phyloP scores from a whole-genome alignment of 2,329 filamentous ascomycete genomes.

The Sphaerulina musiva region DNA sequence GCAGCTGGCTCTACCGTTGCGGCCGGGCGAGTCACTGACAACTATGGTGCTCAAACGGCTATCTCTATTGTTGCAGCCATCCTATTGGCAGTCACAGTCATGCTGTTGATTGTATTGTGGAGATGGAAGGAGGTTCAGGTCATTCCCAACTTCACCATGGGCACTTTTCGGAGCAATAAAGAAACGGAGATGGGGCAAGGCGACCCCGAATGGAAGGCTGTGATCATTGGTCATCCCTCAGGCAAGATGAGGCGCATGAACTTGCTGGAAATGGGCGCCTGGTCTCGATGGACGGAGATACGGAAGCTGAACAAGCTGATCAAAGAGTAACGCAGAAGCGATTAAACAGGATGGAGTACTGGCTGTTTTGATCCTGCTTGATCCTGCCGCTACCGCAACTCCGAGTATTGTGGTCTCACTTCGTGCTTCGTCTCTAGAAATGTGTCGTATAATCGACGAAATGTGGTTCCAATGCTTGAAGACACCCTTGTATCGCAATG shows the following conservation, averaged over 20 bases:
- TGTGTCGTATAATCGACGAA: no score
- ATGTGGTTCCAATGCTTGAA: no score
- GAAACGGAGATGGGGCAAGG: constrained; percentile 40
- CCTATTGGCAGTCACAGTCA: constrained; percentile 56
- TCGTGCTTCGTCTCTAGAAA: no score
- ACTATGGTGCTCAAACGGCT: constrained; percentile 59
- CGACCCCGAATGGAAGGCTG: constrained; percentile 59
- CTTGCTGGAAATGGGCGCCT: constrained; percentile 60
- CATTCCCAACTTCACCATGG: constrained; percentile 53
- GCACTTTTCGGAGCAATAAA: constrained; percentile 31
- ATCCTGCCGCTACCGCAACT: no score
- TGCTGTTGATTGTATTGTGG: constrained; percentile 56
- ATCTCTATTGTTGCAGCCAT: constrained; percentile 64
- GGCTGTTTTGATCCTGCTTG: no score
- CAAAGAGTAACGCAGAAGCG: background rate
- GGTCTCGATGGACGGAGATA: constrained; percentile 69
- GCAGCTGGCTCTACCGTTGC: constrained; percentile 63
- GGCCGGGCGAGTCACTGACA: constrained; percentile 60
- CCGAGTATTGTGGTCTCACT: no score
- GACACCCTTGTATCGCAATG: no score
- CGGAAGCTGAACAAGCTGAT: constrained; percentile 41
- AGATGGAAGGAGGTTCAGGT: constrained; percentile 62
- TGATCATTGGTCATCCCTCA: constrained; percentile 65
- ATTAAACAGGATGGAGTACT: background rate
- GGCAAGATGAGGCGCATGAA: constrained; percentile 64